These are phyloP conservation scores for Aspergillus intermedius DNA, from an alignment of 2,329 filamentous ascomycete genomes.

Conservation along the genomic window DNA sequence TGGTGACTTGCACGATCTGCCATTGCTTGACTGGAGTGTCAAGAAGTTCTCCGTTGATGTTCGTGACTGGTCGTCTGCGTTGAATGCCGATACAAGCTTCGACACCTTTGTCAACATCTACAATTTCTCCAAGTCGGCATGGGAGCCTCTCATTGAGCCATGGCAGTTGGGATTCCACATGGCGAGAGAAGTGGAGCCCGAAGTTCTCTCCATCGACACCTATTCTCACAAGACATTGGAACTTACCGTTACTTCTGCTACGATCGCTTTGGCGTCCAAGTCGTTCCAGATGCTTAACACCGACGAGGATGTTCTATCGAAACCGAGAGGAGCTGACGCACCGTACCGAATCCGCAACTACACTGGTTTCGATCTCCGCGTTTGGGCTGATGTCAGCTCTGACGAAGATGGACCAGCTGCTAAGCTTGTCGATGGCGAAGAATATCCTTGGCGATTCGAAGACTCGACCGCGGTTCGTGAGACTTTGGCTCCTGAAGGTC, in stretches of 20 bases:
- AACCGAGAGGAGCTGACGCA: slow-evolving; percentile 83
- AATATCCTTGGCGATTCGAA: slow-evolving; percentile 93
- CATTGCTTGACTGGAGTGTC: slow-evolving; percentile 86
- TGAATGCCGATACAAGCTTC: slow-evolving; percentile 83
- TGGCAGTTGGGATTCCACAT: slow-evolving; percentile 94
- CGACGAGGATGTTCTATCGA: slow-evolving; percentile 86
- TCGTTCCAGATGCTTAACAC: slow-evolving; percentile 83
- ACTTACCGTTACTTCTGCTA: slow-evolving; percentile 84
- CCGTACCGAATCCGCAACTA: slow-evolving; percentile 93
- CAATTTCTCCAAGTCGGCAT: slow-evolving; percentile 98
- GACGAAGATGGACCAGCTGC: slow-evolving; percentile 61
- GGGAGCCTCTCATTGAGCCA: slow-evolving; percentile 93
- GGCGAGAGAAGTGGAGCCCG: slow-evolving; percentile 66
- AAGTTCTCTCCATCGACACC: slow-evolving; percentile 73
- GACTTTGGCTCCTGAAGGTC: slow-evolving; percentile 76
- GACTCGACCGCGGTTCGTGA: slow-evolving; percentile 96
- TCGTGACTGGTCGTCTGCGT: slow-evolving; percentile 80
- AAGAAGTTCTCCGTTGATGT: slow-evolving; percentile 82
- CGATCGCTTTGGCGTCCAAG: slow-evolving; percentile 87
- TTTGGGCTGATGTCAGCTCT: slow-evolving; percentile 72
- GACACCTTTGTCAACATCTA: slow-evolving; percentile 95
- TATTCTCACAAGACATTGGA: slow-evolving; percentile 88
- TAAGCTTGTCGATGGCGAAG: slow-evolving; percentile 79
- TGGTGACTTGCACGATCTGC: slow-evolving; percentile 90
- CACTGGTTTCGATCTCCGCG: slow-evolving; percentile 81